Percentiles rank a stretch among this genome's conserved stretches.
phyloP scores from a whole-genome alignment of 495 filamentous ascomycete species.

The Xylaria acuta region DNA sequence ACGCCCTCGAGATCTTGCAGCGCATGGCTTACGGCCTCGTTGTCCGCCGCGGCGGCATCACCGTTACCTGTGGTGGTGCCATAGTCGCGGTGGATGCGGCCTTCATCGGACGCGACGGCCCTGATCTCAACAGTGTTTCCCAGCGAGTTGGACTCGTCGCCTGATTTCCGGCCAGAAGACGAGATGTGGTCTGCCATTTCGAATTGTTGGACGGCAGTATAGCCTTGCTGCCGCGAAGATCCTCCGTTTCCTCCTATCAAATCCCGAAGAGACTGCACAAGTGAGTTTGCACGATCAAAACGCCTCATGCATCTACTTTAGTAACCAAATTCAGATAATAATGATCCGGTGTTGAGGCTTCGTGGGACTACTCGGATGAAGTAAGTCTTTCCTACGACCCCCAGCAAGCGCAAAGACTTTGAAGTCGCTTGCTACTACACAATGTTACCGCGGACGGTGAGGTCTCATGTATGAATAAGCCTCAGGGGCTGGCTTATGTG shows the following conservation, averaged over 20 bases:
- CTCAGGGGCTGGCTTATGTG: slow-evolving; percentile 1
- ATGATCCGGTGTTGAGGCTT: neutral
- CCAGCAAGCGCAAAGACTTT: slow-evolving; percentile 67
- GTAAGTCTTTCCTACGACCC: slow-evolving; percentile 60
- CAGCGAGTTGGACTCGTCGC: slow-evolving; percentile 28
- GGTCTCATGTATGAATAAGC: slow-evolving; percentile 10
- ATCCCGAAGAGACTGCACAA: slow-evolving; percentile 30
- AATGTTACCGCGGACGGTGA: slow-evolving; percentile 16
- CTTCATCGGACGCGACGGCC: slow-evolving; percentile 25
- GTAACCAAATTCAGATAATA: neutral
- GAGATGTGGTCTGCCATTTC: slow-evolving; percentile 36
- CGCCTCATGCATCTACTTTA: slow-evolving; percentile 23
- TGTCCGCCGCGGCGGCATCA: slow-evolving; percentile 22
- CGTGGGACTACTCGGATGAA: neutral
- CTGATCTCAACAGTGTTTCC: slow-evolving; percentile 36
- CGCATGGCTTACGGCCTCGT: slow-evolving; percentile 41
- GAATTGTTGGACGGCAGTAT: slow-evolving; percentile 31
- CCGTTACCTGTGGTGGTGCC: neutral
- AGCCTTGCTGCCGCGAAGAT: slow-evolving; percentile 22
- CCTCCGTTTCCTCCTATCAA: slow-evolving; percentile 22
- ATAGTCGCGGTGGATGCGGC: slow-evolving; percentile 12
- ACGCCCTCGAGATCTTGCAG: slow-evolving; percentile 54
- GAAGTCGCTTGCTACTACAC: slow-evolving; percentile 56
- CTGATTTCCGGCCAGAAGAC: slow-evolving; percentile 20
- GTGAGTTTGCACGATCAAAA: slow-evolving; percentile 20